phyloP scores from a whole-genome alignment of 1,284 basidiomycete genomes.

The Boletus sp. region DNA sequence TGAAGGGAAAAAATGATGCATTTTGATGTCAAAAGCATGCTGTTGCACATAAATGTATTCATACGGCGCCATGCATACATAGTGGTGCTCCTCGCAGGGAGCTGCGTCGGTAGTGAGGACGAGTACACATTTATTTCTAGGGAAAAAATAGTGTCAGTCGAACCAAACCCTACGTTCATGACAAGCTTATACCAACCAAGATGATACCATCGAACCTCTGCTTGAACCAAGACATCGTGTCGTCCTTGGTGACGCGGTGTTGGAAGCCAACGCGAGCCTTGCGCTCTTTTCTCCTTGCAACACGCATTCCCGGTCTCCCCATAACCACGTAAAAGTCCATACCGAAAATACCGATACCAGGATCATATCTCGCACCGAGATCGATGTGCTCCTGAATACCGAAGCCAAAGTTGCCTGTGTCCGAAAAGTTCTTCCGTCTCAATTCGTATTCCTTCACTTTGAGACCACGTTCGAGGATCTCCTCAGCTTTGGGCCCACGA shows the following conservation, averaged over 20 bases:
- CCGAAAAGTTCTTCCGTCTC: conserved; percentile 90
- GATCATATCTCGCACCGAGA: conserved; percentile 97
- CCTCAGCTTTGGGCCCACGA: conserved; percentile 99
- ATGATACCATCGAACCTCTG: conserved; percentile 98
- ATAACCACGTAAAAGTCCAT: conserved; percentile 99
- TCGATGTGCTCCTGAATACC: conserved; percentile 99
- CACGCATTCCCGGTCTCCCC: conserved; percentile 93
- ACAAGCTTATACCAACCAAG: conserved; percentile 53
- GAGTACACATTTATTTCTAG: conserved; percentile 28
- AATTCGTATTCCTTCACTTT: conserved; percentile 99
- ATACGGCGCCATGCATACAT: conserved; percentile 27
- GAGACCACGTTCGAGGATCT: conserved; percentile 98
- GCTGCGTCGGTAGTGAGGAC: neutral
- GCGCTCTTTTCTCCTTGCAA: conserved; percentile 90
- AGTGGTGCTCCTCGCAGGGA: conserved; percentile 1
- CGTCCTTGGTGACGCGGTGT: conserved; percentile 90
- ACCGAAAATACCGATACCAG: conserved; percentile 95
- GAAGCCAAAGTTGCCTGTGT: conserved; percentile 98
- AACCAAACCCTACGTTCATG: neutral
- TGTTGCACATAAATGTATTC: conserved; percentile 25
- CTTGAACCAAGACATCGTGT: conserved; percentile 98
- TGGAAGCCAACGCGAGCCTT: conserved; percentile 83
- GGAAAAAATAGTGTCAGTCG: neutral
- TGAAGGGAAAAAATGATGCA: conserved; percentile 12
- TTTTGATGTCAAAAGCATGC: conserved; percentile 25